Base-by-base conservation (phyloP, 768 basidiomycete genomes). In the Leccinum subgranulosum region DNA sequence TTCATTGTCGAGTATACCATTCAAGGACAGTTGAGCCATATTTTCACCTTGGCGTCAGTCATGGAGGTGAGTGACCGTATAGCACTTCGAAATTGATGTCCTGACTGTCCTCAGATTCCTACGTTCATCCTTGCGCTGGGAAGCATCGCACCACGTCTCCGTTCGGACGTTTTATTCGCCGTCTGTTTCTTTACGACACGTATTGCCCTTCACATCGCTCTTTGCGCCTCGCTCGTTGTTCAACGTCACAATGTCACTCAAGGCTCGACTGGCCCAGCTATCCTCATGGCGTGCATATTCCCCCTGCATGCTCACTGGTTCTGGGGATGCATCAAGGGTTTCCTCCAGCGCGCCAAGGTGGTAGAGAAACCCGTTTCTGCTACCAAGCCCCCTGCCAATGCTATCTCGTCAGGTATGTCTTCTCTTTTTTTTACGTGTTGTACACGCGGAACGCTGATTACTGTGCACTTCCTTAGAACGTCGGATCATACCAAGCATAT, bases 301-400 rank as follows among this genome's bases (percentile, higher is more conserved):
- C 77, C 80, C 9, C 66, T 85, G 49, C 84, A 85, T 59, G 76
- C 74, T 2, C 63, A 74, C 36, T 85, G 84, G 84, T 84, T 85
- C 69, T 52, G 60, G 2, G 79, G 79, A 11, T 83, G 79, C 54
- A 27, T 85, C 47, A 74, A 72, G 57, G 81, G 82, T 1, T 79
- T 83, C 59, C 31, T 78, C 36, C 74, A 74, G 60, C 67, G 76
- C 3, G 65, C 63, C 12, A 62, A 65, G 36, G 9, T 19, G 6
- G 33, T 10, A 6, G 36, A 54, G 47, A 60, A 52, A 48, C 1
- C 60, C 6, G 47, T 28, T 6, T 54, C 60, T 28, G 54, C 7
- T 3, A 5, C 49, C 17, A 63, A 56, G 45, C 45, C 43, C 11
- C 53, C 43, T 28, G 41, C 59, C 41, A 57, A 59, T 7, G 19